Evolutionary conservation across 495 filamentous ascomycete genomes (phyloP), one percentile per base, ranked within the genome.

Genomic region (Hypoxylon fragiforme): DNA sequence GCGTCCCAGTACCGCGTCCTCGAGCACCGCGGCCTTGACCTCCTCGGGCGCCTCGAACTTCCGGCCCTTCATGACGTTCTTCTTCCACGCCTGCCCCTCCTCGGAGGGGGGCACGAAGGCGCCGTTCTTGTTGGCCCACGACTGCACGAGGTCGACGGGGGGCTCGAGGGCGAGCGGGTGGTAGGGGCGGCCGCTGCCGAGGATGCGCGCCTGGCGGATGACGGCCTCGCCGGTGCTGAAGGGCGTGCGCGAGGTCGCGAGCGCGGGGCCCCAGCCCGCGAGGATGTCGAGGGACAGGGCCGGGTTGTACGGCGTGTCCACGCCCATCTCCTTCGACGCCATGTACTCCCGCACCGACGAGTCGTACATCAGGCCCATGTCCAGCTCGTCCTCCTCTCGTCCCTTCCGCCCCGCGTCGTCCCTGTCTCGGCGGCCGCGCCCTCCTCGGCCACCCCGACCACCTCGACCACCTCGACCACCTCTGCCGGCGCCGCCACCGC

Each of bases 1-100:
- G 34, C 67, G 66, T 26, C 78, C 78, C 15, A 65, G 61, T 44
- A 80, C 42, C 21, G 65, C 63, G 36, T 64, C 48, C 35, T 78
- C 71, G 6, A 75, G 18, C 8, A 79, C 64, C 3, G 63, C 65
- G 26, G 59, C 53, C 64, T 69, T 74, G 22, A 67, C 68, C 47
- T 57, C 61, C 12, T 22, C 30, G 7, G 52, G 41, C 2, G 66
- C 16, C 14, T 54, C 51, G 20, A 65, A 19, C 7, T 18, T 22
- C 49, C 24, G 16, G 12, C 38, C 42, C 28, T 36, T 35, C n/a
- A 55, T 41, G n/a, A 40, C 30, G 11, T 44, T 11, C 12, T 39
- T 45, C 16, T 30, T 19, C 47, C 45, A 54, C 42, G 39, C 19
- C 41, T 36, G 45, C 15, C 5, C 54, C 18, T 67, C 57, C 15